Evolutionary conservation across 1,284 basidiomycete genomes (phyloP).

Genomic region (Apiotrichum sp.): DNA sequence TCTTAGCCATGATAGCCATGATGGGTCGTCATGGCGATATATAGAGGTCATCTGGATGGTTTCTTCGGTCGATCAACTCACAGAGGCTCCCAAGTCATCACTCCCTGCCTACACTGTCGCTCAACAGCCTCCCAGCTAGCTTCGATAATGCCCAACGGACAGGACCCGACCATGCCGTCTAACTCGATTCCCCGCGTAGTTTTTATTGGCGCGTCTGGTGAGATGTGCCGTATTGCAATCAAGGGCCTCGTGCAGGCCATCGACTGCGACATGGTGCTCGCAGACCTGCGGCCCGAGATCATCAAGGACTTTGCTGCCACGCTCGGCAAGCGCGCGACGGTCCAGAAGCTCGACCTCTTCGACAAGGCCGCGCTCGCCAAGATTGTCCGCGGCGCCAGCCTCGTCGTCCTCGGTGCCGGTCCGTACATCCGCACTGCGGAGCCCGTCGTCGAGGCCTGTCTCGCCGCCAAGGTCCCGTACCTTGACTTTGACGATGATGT

Average conservation of each 20-base stretch:
- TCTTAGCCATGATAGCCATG: too few relatives aligned
- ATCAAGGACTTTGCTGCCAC: background rate
- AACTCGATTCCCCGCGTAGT: background rate
- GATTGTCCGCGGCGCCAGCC: background rate
- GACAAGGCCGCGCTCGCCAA: background rate
- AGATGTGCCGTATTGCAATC: background rate
- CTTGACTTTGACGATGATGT: slow-evolving; percentile 1
- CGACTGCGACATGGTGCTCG: background rate
- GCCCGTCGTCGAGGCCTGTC: background rate
- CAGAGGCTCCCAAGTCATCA: too few relatives aligned
- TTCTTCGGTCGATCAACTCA: too few relatives aligned
- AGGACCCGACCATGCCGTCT: too few relatives aligned
- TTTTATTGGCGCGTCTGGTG: background rate
- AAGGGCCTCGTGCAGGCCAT: background rate
- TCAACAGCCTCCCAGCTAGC: too few relatives aligned
- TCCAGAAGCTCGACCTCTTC: background rate
- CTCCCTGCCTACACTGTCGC: too few relatives aligned
- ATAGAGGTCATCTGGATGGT: too few relatives aligned
- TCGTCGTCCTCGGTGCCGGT: background rate
- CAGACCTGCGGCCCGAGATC: background rate
- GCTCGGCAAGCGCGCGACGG: background rate
- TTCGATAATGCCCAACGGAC: too few relatives aligned
- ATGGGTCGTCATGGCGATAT: too few relatives aligned
- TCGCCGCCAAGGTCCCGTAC: background rate
- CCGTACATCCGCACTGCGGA: background rate